Conservation (phyloP, 2,329 filamentous ascomycete species). For the Clonostachys rosea region DNA sequence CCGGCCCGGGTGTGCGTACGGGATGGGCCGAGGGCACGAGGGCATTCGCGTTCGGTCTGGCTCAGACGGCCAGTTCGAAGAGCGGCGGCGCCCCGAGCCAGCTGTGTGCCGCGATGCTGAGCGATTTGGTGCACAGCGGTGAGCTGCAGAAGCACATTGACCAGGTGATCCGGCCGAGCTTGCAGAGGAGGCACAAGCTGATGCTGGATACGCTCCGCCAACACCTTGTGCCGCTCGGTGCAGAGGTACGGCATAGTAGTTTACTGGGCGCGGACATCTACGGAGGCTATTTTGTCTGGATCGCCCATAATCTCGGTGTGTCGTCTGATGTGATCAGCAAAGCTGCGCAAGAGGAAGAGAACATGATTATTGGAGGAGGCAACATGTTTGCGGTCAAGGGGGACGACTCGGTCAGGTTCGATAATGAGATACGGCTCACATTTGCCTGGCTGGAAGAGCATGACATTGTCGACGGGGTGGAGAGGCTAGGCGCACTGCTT, state of each 20-base stretch:
- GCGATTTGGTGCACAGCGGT: constrained; percentile 38
- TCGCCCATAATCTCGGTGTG: constrained; percentile 50
- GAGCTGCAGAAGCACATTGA: constrained; percentile 38
- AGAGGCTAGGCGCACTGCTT: constrained; percentile 50
- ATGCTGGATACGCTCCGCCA: constrained; percentile 56
- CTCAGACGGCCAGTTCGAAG: constrained; percentile 46
- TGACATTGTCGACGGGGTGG: constrained; percentile 62
- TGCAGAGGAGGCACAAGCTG: constrained; percentile 37
- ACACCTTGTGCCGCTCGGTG: constrained; percentile 59
- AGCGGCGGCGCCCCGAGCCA: constrained; percentile 56
- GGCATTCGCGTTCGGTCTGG: constrained; percentile 43
- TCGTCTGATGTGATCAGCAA: constrained; percentile 52
- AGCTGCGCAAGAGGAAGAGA: constrained; percentile 56
- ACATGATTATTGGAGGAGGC: constrained; percentile 64
- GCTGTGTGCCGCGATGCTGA: constrained; percentile 46
- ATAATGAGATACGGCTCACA: constrained; percentile 58
- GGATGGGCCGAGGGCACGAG: constrained; percentile 81
- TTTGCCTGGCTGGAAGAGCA: constrained; percentile 70
- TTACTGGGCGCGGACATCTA: constrained; percentile 44
- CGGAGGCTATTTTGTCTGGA: constrained; percentile 86
- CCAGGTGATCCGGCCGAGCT: constrained; percentile 32
- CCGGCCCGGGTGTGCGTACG: constrained; percentile 73
- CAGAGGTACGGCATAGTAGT: constrained; percentile 31
- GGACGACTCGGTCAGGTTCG: constrained; percentile 53
- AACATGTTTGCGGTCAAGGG: constrained; percentile 64